These are phyloP conservation scores for Phytopythium delawarense DNA, from an alignment of 352 stramenopile species.

Conservation along the genomic window DNA sequence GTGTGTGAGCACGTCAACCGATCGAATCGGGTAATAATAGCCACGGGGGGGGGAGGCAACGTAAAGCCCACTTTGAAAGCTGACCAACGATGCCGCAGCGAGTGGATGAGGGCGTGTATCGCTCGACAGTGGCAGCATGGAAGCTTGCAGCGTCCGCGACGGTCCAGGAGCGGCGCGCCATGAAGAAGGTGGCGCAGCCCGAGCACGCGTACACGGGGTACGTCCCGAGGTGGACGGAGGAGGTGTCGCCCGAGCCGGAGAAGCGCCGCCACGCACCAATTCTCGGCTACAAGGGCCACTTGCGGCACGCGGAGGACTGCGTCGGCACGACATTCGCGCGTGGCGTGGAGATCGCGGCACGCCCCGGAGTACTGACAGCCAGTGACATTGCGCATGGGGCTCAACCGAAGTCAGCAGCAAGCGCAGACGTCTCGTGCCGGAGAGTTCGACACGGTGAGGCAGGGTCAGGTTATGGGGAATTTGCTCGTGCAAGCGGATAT, in stretches of 20 bases:
- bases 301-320: constrained; percentile 50
- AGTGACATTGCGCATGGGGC: constrained; percentile 4
- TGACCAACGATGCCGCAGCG: constrained; percentile 5
- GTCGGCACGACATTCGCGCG: constrained; percentile 71
- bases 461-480: constrained; percentile 26
- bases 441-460: not conserved
- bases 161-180: constrained; percentile 47
- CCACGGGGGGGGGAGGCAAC: not conserved
- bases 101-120: constrained; percentile 2
- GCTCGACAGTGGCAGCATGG: constrained; percentile 10
- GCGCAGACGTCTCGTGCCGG: not conserved
- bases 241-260: constrained; percentile 15
- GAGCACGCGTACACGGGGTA: constrained; percentile 71
- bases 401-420: not conserved
- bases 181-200: constrained; percentile 64
- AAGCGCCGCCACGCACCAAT: constrained; percentile 33
- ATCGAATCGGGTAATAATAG: not conserved
- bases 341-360: constrained; percentile 32
- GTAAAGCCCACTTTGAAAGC: not conserved
- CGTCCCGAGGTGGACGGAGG: constrained; percentile 16
- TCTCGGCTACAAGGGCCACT: constrained; percentile 59
- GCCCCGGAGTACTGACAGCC: constrained; percentile 9
- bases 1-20: no score
- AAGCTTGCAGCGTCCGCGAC: constrained; percentile 29
- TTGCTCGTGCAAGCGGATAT: constrained; percentile 23